Percentiles rank a stretch among this genome's conserved stretches.
phyloP scores from a whole-genome alignment of 768 basidiomycete species.

The Cystobasidium onofrii region DNA sequence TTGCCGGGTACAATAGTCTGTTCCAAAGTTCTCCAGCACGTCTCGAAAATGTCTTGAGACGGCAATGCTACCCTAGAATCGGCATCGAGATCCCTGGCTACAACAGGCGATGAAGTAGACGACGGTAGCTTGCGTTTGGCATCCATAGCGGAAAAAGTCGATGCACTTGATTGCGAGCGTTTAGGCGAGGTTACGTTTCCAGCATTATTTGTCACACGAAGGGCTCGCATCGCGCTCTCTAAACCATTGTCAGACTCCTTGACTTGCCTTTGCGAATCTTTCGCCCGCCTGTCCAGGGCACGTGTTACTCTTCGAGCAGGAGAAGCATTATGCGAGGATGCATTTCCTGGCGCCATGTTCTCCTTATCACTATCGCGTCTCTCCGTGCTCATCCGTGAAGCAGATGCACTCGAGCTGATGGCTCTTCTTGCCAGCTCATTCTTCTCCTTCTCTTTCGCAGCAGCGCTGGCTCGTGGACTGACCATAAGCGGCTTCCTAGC shows the following conservation, averaged over 20 bases:
- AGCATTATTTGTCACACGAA: slow-evolving; percentile 13
- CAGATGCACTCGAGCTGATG: neutral
- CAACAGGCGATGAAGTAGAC: neutral
- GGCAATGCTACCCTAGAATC: neutral
- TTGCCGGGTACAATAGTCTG: slow-evolving; percentile 8
- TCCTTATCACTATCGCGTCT: slow-evolving; percentile 17
- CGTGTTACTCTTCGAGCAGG: slow-evolving; percentile 8
- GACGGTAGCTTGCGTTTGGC: slow-evolving; percentile 8
- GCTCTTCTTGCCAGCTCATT: slow-evolving; percentile 14
- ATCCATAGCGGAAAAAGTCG: neutral
- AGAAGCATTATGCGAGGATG: slow-evolving; percentile 25
- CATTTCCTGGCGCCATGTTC: neutral
- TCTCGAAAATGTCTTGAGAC: slow-evolving; percentile 36
- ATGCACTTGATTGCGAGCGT: neutral
- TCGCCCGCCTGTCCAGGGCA: neutral
- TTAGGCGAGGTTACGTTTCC: neutral
- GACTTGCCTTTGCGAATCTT: slow-evolving; percentile 3
- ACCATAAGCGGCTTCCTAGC: slow-evolving; percentile 43
- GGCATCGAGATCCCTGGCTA: slow-evolving; percentile 10
- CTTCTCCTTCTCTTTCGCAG: slow-evolving; percentile 17
- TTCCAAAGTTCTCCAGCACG: slow-evolving; percentile 32
- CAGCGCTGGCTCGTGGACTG: slow-evolving; percentile 35
- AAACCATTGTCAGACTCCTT: neutral
- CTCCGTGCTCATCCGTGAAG: neutral
- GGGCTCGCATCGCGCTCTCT: slow-evolving; percentile 11